Base-by-base conservation (phyloP, 106 monocot genomes). In the Dactylorhiza incarnata region DNA sequence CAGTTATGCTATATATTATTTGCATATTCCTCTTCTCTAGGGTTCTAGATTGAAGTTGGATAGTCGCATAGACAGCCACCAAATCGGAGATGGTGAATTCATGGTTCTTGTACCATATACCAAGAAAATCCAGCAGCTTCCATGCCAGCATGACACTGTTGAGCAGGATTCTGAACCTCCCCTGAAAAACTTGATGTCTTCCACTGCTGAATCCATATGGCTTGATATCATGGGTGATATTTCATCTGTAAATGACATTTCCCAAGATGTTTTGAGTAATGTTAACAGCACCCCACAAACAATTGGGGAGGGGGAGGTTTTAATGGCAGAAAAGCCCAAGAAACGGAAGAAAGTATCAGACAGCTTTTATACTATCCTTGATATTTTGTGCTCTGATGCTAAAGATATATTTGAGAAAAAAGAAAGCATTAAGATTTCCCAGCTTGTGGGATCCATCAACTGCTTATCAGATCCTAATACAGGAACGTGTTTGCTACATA, bases 71-170 rank as follows among this genome's bases (percentile, higher is more conserved):
- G 73, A 72, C 37, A 49, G 52, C 68, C 47, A 71, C 73, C 14
- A 54, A 19, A 74, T 89, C 0, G 50, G 71, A 19, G 7, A 61
- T 10, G 87, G 83, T 73, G 88, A 83, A 54, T 96, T 96, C 56
- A 37, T 96, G 53, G 93, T 91, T 63, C 82, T 96, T 29, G 75
- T 96, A 51, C 96, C 96, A 1, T 96, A 87, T 73, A 71, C 74
- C n/a, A 96, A 91, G 84, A 90, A 82, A 80, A 75, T 37, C 22
- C 82, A 69, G 7, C 81, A 75, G 43, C 4, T 48, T 61, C 65
- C 75, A 51, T 23, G 37, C 22, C 65, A 51, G n/a, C 25, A 45
- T 3, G 29, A 74, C 68, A 70, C 56, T 9, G 0, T 45, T 10
- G 62, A 75, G 45, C 72, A 82, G 37, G 72, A 48, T 20, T 17